Evolutionary conservation across 2,329 filamentous ascomycete species (phyloP).

Genomic region (Aureobasidium subglaciale): DNA sequence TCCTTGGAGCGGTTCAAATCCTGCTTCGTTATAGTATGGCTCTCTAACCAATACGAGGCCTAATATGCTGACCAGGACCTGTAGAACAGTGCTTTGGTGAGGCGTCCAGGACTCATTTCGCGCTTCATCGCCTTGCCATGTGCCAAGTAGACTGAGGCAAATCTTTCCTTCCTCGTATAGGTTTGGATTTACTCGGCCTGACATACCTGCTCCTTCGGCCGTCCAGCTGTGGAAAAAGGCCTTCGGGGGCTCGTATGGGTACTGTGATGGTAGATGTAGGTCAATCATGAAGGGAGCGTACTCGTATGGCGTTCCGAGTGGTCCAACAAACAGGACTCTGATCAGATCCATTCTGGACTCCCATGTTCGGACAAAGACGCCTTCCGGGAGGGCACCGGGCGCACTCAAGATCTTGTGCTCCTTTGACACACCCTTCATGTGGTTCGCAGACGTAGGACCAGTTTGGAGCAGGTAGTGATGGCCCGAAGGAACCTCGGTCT

Average conservation of each 20-base stretch:
- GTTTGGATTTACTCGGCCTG: slow-evolving; percentile 52
- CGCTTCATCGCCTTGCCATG: slow-evolving; percentile 48
- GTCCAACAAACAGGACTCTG: slow-evolving; percentile 52
- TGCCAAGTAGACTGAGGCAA: slow-evolving; percentile 52
- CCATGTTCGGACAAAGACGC: slow-evolving; percentile 54
- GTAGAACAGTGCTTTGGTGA: slow-evolving; percentile 47
- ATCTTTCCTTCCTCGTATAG: slow-evolving; percentile 58
- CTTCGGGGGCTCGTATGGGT: slow-evolving; percentile 47
- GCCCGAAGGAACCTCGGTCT: slow-evolving; percentile 35
- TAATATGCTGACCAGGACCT: slow-evolving; percentile 51
- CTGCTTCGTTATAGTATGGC: slow-evolving; percentile 59
- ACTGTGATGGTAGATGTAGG: slow-evolving; percentile 44
- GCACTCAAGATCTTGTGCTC: slow-evolving; percentile 52
- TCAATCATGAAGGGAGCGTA: slow-evolving; percentile 56
- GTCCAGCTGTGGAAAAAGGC: slow-evolving; percentile 48
- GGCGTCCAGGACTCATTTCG: slow-evolving; percentile 49
- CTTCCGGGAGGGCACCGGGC: slow-evolving; percentile 38
- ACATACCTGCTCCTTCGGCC: slow-evolving; percentile 44
- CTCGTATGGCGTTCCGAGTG: slow-evolving; percentile 54
- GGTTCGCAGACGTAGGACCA: slow-evolving; percentile 23
- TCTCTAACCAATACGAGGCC: slow-evolving; percentile 52
- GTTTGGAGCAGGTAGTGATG: slow-evolving; percentile 33
- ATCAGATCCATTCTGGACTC: slow-evolving; percentile 53
- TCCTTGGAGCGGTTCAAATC: slow-evolving; percentile 47
- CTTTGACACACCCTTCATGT: slow-evolving; percentile 47